These are phyloP conservation scores for Polymyxa betae DNA, from an alignment of 208 protist genomes.

Conservation along the genomic window DNA sequence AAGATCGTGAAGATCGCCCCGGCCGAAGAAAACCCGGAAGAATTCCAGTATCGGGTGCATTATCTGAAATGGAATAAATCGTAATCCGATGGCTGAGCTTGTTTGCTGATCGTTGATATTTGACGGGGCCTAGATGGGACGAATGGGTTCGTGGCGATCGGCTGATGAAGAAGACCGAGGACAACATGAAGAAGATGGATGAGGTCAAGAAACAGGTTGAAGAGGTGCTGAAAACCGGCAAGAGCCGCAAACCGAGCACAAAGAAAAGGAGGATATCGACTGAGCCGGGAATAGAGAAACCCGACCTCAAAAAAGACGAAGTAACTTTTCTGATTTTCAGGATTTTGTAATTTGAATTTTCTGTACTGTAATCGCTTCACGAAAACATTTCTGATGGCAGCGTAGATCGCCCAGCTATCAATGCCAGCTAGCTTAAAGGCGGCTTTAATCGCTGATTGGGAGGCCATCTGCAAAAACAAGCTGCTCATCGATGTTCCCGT, in stretches of 20 bases:
- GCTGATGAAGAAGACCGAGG: slow-evolving; percentile 33
- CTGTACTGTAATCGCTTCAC: not conserved
- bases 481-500: not conserved
- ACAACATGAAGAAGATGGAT: slow-evolving; percentile 36
- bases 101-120: not conserved
- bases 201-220: slow-evolving; percentile 13
- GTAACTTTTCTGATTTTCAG: not conserved
- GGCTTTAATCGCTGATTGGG: slow-evolving; percentile 35
- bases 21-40: not conserved
- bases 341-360: not conserved
- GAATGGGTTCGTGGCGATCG: slow-evolving; percentile 21
- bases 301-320: slow-evolving; percentile 23
- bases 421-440: slow-evolving; percentile 41
- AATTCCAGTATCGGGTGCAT: slow-evolving; percentile 43
- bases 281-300: not conserved
- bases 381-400: not conserved
- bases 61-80: slow-evolving; percentile 52
- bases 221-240: not conserved
- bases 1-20: slow-evolving; percentile 45
- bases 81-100: not conserved
- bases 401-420: not conserved
- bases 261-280: not conserved
- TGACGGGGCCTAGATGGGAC: not conserved
- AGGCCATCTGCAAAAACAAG: slow-evolving; percentile 46
- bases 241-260: not conserved